A percentile compares a stretch with the other conserved stretches of the same genome.
Conservation (phyloP, 2,329 filamentous ascomycete genomes). For the Microcyclospora tardicrescens region DNA sequence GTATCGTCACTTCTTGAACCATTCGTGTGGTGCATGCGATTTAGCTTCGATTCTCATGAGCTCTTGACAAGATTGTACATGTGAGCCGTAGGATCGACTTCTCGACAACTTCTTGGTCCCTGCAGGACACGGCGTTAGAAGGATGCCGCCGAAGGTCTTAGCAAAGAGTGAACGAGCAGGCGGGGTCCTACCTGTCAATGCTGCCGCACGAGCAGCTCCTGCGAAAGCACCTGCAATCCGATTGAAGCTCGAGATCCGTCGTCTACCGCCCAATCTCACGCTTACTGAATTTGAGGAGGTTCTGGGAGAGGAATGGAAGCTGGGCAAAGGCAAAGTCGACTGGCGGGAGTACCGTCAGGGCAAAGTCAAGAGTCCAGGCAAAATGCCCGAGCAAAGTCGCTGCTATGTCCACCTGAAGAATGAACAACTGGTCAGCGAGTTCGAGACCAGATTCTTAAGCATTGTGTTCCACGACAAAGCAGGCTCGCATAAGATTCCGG, state of each 20-base stretch:
- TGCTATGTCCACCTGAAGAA: constrained; percentile 74
- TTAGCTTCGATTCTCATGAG: too few species aligned
- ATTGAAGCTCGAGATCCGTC: constrained; percentile 72
- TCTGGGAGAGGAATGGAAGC: constrained; percentile 69
- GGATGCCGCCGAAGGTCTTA: constrained; percentile 22
- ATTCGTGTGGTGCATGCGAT: too few species aligned
- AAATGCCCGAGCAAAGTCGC: constrained; percentile 66
- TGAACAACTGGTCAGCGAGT: constrained; percentile 49
- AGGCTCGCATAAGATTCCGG: constrained; percentile 57
- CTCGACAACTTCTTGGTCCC: too few species aligned
- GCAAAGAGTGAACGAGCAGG: constrained; percentile 15
- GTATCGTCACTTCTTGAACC: too few species aligned
- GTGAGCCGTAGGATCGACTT: too few species aligned
- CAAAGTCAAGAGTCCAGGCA: constrained; percentile 78
- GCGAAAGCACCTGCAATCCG: constrained; percentile 43
- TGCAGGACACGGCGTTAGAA: background rate
- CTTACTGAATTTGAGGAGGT: constrained; percentile 60
- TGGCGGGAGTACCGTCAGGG: constrained; percentile 63
- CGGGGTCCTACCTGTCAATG: constrained; percentile 20
- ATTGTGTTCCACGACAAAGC: constrained; percentile 70
- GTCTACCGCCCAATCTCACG: constrained; percentile 76
- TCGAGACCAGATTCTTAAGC: constrained; percentile 58
- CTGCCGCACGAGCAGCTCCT: constrained; percentile 16
- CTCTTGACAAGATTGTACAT: too few species aligned
- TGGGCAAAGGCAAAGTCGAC: constrained; percentile 69